These are phyloP conservation scores for Globisporangium okanoganense DNA, from an alignment of 352 stramenopile species.

Conservation along the genomic window DNA sequence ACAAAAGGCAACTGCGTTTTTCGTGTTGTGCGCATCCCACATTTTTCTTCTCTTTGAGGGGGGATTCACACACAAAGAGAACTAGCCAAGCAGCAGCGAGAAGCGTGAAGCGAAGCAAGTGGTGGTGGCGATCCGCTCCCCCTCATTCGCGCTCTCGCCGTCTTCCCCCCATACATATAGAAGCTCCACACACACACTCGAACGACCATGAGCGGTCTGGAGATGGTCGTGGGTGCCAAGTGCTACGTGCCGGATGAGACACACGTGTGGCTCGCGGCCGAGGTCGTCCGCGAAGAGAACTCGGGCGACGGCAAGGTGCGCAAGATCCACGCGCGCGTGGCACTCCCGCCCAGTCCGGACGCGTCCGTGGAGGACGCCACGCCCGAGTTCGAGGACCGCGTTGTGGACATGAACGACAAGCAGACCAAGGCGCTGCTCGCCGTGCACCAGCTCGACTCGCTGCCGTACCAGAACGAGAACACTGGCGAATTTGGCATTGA, in stretches of 20 bases:
- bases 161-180: not conserved
- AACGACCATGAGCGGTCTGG: constrained; percentile 27
- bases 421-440: constrained; percentile 66
- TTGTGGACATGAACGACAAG: constrained; percentile 69
- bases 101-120: not conserved
- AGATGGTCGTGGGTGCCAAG: constrained; percentile 70
- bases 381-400: constrained; percentile 41
- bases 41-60: not conserved
- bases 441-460: constrained; percentile 69
- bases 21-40: not conserved
- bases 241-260: constrained; percentile 86
- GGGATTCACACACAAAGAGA: not conserved
- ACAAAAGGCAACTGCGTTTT: not conserved
- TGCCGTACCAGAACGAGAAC: constrained; percentile 85
- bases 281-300: constrained; percentile 71
- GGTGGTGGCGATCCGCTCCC: not conserved
- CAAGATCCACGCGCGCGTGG: constrained; percentile 66
- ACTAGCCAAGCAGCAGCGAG: not conserved
- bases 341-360: constrained; percentile 30
- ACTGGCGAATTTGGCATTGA: constrained; percentile 63
- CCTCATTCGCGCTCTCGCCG: constrained; percentile 1
- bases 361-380: constrained; percentile 14
- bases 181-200: not conserved
- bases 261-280: constrained; percentile 78
- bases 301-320: constrained; percentile 51